Conservation (phyloP, 169 alveolate species). For the Cryptosporidium tyzzeri region DNA sequence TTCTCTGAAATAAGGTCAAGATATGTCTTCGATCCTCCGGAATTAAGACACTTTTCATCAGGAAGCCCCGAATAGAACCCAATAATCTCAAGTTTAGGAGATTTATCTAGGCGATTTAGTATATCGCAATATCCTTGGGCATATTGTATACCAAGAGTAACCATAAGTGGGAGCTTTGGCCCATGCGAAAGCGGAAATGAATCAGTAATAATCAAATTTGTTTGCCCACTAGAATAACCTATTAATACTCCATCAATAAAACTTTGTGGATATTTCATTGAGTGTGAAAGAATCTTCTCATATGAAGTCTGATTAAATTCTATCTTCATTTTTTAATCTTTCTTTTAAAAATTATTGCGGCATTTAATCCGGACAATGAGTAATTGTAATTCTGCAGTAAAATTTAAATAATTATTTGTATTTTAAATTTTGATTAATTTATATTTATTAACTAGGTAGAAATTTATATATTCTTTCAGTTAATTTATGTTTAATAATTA, state of each 20-base stretch:
- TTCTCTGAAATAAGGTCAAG: constrained; percentile 17
- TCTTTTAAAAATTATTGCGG: background rate
- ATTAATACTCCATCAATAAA: constrained; percentile 40
- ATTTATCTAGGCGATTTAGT: background rate
- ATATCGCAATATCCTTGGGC: constrained; percentile 29
- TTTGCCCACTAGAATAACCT: constrained; percentile 19
- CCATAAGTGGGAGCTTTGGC: constrained; percentile 20
- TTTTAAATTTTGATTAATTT: background rate
- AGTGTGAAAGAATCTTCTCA: constrained; percentile 16
- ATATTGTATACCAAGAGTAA: constrained; percentile 34
- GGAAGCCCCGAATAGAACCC: constrained; percentile 9
- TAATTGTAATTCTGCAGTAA: no score
- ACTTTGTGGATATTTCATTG: constrained; percentile 35
- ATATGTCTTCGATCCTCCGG: background rate
- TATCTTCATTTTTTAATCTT: constrained; percentile 16
- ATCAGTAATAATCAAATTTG: background rate
- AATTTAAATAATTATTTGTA: background rate
- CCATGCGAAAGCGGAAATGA: constrained; percentile 59
- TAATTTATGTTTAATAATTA: no score
- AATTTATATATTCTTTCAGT: background rate
- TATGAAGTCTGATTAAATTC: constrained; percentile 16
- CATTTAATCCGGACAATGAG: background rate
- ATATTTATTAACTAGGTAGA: no score
- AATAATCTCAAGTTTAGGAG: constrained; percentile 3
- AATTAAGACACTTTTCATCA: background rate